Base-by-base conservation (phyloP, 495 filamentous ascomycete genomes). In the Hypoxylon rickii region DNA sequence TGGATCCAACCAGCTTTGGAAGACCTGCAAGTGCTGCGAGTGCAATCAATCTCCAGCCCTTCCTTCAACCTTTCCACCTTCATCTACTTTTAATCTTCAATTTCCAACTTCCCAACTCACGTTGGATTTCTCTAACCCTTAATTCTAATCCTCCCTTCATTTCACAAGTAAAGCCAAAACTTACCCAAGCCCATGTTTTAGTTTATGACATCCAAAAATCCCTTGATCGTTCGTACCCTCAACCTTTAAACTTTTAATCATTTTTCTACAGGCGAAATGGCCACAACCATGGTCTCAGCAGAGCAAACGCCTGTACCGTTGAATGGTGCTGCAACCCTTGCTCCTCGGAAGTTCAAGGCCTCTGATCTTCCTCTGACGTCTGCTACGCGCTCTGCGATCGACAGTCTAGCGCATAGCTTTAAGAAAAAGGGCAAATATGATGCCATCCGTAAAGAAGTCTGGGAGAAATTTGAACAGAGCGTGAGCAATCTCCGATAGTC, bases 391-490 rank as follows among this genome's bases (percentile, higher is more conserved):
- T 78, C 79, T 0, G 84, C 86, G 0, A 92, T 96, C 49, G 90
- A 96, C 47, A 78, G 79, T 49, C 76, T 96, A 18, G 80, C 91
- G 7, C 83, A 91, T 71, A 84, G 83, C 4, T 92, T 92, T 70
- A 94, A 94, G 72, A 96, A 96, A 74, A 92, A 92, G 70, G 92
- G 92, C 17, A 87, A 87, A 32, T 96, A 92, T 61, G 92, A 96
- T 69, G 76, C 73, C n/a, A 79, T 93, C 53, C 83, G 92, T 43
- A 94, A 94, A 67, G 79, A 86, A 44, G 77, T 90, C 2, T 93
- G 89, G 84, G 83, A 87, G 31, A 83, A 92, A 50, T 90, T 94
- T 54, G 84, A 89, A 57, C 81, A 86, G 22, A 85, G 84, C 49
- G 89, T 92, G 82, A 64, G 84, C 69, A 45, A 17, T 33, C 45